Evolutionary conservation across 2,329 filamentous ascomycete species (phyloP), one percentile per base, ranked within the genome.

Genomic region (Phoma sp.): DNA sequence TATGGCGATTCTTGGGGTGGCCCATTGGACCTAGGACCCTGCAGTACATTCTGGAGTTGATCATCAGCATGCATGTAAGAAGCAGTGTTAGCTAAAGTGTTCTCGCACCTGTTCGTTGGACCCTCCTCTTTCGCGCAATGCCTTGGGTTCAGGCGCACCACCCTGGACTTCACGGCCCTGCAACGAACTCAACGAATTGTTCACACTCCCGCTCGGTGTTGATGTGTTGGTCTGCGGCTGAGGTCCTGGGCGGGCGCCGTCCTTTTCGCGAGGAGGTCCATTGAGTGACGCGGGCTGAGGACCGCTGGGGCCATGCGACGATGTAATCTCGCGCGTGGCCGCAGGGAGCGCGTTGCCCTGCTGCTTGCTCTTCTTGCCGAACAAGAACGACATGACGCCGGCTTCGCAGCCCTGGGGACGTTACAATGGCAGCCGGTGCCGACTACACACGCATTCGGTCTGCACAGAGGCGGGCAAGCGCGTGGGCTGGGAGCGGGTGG

Each of bases 1-100:
- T 98, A 99, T 49, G 96, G 85, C 4, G 91, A 91, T 36, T 93
- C 95, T 36, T 86, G 83, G 59, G 86, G 64, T 36, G 70, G 72
- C 54, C 72, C 66, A 83, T 61, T 75, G 33, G 52, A 59, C 52
- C 68, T 63, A 18, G 57, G 45, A 36, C 60, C 65, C 68, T 74
- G 59, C 3, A 50, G 37, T 4, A 41, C 3, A 27, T 37, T 42
- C 52, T 55, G 18, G n/a, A 18, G 30, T 22, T 23, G 29, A 33
- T 1, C 27, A 49, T 69, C 55, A 68, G 62, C 47, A 59, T 30
- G 11, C 11, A 8, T 22, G 13, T 4, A 22, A 14, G 13, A 9
- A 2, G 6, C 7, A n/a, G 22, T 8, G 5, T 8, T 13, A 6
- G 22, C 3, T 9, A 10, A 2, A 13, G 3, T 7, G 39, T 9